These are phyloP conservation scores for Penicillium sp. DNA, from an alignment of 2,329 filamentous ascomycete genomes.

Conservation along the genomic window DNA sequence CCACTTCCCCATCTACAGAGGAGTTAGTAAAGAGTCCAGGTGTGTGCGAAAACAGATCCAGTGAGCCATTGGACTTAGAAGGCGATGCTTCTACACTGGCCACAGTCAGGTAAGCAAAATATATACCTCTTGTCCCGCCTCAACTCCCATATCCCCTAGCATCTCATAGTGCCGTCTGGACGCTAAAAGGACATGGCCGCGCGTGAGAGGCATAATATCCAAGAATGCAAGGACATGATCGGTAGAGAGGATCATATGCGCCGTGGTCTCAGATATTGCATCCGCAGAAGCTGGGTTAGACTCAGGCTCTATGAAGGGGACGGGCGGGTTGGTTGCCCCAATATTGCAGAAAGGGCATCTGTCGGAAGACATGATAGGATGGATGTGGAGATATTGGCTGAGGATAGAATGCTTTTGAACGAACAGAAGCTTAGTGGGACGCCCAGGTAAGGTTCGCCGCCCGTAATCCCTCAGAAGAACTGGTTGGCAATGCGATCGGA, in stretches of 20 bases:
- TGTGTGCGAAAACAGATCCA: not conserved
- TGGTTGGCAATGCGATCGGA: not conserved
- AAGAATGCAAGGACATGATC: conserved; percentile 77
- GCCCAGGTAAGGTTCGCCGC: not conserved
- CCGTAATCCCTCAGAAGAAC: not conserved
- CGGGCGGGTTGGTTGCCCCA: conserved; percentile 47
- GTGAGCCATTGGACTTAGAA: not conserved
- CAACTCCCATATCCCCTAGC: conserved; percentile 62
- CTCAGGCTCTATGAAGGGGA: conserved; percentile 24
- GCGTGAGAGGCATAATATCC: conserved; percentile 83
- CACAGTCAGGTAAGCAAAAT: not conserved
- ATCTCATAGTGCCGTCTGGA: conserved; percentile 74
- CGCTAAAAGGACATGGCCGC: conserved; percentile 77
- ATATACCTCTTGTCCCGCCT: conserved; percentile 62
- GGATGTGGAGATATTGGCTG: not conserved
- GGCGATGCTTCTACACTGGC: not conserved
- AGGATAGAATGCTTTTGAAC: not conserved
- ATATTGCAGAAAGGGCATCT: conserved; percentile 58
- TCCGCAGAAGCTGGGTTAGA: conserved; percentile 18
- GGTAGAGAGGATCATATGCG: conserved; percentile 68
- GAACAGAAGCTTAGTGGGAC: not conserved
- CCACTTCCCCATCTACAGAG: conserved; percentile 43
- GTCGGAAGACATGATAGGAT: conserved; percentile 12
- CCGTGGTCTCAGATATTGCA: conserved; percentile 16
- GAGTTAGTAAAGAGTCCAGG: not conserved